phyloP scores from a whole-genome alignment of 2,329 filamentous ascomycete genomes.

The Triangularia verruculosa region DNA sequence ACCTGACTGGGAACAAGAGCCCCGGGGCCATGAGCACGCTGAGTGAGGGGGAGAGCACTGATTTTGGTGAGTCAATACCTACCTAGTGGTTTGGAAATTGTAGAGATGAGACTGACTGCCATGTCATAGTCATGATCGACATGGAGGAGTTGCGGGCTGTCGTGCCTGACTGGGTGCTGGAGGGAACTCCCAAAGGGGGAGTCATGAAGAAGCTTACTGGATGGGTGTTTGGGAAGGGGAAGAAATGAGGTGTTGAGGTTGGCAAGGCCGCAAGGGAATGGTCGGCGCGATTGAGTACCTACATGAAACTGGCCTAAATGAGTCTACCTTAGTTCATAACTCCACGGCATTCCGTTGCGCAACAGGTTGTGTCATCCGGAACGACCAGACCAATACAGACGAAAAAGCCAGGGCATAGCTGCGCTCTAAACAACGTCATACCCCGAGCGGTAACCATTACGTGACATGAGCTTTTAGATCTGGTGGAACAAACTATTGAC shows the following conservation, averaged over 20 bases:
- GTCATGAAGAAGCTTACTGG: background rate
- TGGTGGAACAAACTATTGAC: background rate
- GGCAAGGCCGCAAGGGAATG: too few species aligned
- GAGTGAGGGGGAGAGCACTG: background rate
- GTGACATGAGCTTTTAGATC: background rate
- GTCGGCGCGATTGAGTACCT: too few species aligned
- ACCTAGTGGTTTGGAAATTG: background rate
- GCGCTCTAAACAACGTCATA: too few species aligned
- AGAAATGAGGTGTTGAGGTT: background rate
- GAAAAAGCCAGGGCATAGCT: too few species aligned
- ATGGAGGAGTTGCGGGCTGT: background rate
- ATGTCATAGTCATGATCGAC: too few species aligned
- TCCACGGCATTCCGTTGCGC: background rate
- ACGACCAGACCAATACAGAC: background rate
- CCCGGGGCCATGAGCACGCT: background rate
- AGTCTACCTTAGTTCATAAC: background rate
- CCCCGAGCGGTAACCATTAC: too few species aligned
- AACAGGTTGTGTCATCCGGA: background rate
- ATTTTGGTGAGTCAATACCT: background rate
- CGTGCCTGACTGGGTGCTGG: background rate
- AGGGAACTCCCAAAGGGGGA: background rate
- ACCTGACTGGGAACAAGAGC: background rate
- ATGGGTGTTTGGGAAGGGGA: background rate
- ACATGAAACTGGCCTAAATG: background rate
- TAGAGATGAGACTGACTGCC: background rate